phyloP scores from a whole-genome alignment of 495 filamentous ascomycete genomes.

The Penicillium antarcticum region DNA sequence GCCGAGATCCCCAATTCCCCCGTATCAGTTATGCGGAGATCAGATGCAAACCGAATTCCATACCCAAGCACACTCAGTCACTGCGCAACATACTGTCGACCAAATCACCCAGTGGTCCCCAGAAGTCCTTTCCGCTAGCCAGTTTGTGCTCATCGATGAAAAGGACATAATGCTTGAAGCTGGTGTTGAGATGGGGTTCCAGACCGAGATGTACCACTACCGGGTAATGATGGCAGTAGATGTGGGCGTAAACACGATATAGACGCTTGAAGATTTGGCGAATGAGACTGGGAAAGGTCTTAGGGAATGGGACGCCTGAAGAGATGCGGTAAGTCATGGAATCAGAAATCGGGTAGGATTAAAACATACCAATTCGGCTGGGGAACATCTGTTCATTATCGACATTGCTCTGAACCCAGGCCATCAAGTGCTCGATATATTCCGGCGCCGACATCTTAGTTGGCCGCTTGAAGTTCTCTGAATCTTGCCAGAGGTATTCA shows the following conservation, averaged over 20 bases:
- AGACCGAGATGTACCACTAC: constrained; percentile 92
- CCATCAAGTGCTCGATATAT: constrained; percentile 97
- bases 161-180: constrained; percentile 98
- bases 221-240: constrained; percentile 99
- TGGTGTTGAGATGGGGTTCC: constrained; percentile 96
- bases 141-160: constrained; percentile 93
- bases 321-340: constrained; percentile 2
- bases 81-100: constrained; percentile 96
- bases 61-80: constrained; percentile 53
- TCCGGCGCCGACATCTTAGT: constrained; percentile 97
- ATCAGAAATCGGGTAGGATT: background rate
- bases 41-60: constrained; percentile 9
- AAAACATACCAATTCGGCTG: constrained; percentile 71
- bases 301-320: constrained; percentile 89
- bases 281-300: constrained; percentile 80
- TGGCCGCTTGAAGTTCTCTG: constrained; percentile 84
- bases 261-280: constrained; percentile 97
- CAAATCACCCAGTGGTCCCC: constrained; percentile 92
- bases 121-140: constrained; percentile 92
- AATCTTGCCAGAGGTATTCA: constrained; percentile 98
- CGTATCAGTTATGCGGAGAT: constrained; percentile 2
- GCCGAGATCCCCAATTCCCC: constrained; percentile 17
- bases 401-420: constrained; percentile 91
- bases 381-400: constrained; percentile 95
- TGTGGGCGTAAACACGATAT: constrained; percentile 97